Conservation (phyloP, 495 filamentous ascomycete genomes). For the Pseudoneurospora amorphoporcata region DNA sequence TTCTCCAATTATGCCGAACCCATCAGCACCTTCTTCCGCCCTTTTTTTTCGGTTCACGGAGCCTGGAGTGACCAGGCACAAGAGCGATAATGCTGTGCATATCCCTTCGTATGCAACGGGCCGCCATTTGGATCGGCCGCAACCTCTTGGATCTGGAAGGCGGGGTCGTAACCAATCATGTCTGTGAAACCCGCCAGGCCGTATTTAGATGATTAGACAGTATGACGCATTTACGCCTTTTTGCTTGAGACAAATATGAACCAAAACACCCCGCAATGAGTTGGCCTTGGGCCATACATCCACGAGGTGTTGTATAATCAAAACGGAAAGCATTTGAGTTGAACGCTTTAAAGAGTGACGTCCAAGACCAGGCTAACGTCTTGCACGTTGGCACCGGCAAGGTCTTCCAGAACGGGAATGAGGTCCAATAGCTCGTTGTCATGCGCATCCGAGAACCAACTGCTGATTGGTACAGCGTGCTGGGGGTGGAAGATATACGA, state of each 20-base stretch:
- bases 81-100: not conserved
- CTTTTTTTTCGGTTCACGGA: not conserved
- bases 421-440: constrained; percentile 98
- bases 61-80: not conserved
- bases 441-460: constrained; percentile 99
- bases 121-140: not conserved
- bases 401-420: constrained; percentile 96
- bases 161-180: constrained; percentile 5
- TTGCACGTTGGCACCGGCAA: constrained; percentile 74
- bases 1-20: not conserved
- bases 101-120: not conserved
- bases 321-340: constrained; percentile 27
- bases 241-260: not conserved
- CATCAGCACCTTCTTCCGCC: not conserved
- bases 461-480: constrained; percentile 98
- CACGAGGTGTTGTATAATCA: constrained; percentile 8
- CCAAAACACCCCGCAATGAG: constrained; percentile 43
- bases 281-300: constrained; percentile 11
- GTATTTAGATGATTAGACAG: constrained; percentile 17
- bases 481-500: constrained; percentile 99
- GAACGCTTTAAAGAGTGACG: constrained; percentile 64
- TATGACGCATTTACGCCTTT: constrained; percentile 18
- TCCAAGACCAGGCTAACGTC: constrained; percentile 98
- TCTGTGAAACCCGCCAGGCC: constrained; percentile 6
- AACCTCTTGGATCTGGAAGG: not conserved